These are phyloP conservation scores for Alternaria consortialis DNA, from an alignment of 2,329 filamentous ascomycete species.

Conservation along the genomic window DNA sequence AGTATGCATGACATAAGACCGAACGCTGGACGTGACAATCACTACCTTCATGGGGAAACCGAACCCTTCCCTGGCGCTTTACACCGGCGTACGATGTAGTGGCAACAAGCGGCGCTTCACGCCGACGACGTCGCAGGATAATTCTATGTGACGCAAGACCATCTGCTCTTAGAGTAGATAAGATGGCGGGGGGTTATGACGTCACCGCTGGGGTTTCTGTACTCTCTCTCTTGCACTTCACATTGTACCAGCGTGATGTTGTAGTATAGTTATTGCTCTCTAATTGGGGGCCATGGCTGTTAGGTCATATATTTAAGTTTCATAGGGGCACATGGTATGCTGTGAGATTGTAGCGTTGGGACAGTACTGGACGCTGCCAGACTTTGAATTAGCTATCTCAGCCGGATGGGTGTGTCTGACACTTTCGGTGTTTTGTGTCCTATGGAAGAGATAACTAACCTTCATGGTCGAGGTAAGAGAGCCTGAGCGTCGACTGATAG, in stretches of 20 bases:
- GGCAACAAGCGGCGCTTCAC: background rate
- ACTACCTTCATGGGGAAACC: background rate
- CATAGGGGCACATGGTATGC: background rate
- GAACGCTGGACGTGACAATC: background rate
- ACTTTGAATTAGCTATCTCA: background rate
- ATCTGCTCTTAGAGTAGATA: background rate
- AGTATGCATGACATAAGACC: constrained; percentile 5
- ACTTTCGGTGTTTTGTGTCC: background rate
- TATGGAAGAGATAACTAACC: background rate
- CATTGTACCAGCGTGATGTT: background rate
- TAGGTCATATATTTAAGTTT: background rate
- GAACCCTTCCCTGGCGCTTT: background rate
- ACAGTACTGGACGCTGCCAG: background rate
- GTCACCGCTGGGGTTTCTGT: background rate
- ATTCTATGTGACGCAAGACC: background rate
- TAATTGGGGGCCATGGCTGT: background rate
- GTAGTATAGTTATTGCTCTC: no score
- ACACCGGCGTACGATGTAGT: background rate
- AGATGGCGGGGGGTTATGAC: background rate
- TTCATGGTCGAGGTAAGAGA: background rate
- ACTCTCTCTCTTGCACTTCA: background rate
- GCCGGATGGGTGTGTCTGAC: background rate
- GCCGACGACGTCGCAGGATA: background rate
- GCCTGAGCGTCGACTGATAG: background rate
- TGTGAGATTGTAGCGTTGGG: background rate